A percentile compares a stretch with the other conserved stretches of the same genome.
phyloP scores from a whole-genome alignment of 306 rosid genomes.

The Gastrolobium villosum region DNA sequence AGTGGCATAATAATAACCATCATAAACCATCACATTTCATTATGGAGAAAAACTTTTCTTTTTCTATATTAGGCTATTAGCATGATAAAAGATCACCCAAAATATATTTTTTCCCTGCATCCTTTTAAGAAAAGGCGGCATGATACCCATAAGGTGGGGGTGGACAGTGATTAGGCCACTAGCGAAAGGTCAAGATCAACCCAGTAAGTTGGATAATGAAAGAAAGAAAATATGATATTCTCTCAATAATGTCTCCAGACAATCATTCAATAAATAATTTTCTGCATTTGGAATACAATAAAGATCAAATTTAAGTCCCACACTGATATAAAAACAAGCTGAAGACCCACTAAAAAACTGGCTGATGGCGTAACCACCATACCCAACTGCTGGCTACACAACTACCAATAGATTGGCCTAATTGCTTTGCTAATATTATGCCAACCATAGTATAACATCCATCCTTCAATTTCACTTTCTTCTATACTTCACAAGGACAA shows the following conservation, averaged over 20 bases:
- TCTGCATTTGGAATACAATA: neutral
- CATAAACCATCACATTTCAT: conserved; percentile 5
- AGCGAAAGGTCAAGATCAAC: neutral
- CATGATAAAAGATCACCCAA: neutral
- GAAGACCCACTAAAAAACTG: neutral
- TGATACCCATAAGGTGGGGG: neutral
- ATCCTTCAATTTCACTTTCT: neutral
- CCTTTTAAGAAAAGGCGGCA: neutral
- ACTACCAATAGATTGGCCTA: neutral
- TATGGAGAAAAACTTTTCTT: neutral
- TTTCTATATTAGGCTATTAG: neutral
- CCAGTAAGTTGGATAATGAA: conserved; percentile 1
- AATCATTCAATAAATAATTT: neutral
- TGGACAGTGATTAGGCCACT: neutral
- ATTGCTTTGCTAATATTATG: conserved; percentile 12
- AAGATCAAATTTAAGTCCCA: conserved; percentile 11
- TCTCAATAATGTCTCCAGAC: neutral
- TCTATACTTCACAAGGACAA: conserved; percentile 3
- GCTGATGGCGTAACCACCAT: neutral
- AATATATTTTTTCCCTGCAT: neutral
- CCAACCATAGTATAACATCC: neutral
- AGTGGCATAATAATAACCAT: neutral
- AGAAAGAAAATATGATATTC: neutral
- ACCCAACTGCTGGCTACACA: neutral
- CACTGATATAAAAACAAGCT: conserved; percentile 14